These are phyloP conservation scores for Pyrus communis DNA, from an alignment of 306 rosid genomes.

Conservation along the genomic window DNA sequence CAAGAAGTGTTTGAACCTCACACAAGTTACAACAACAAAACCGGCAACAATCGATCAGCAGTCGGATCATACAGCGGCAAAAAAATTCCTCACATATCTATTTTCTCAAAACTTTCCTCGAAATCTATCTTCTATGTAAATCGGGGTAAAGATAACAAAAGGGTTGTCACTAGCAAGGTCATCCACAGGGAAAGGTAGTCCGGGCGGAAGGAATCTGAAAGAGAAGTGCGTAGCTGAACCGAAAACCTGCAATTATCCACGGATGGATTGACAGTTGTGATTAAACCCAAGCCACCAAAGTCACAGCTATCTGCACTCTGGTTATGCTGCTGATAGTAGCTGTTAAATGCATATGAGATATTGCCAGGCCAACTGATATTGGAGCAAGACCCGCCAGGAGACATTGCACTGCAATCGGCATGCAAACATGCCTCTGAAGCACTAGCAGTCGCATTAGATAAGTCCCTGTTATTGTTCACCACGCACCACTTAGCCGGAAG, in stretches of 20 bases:
- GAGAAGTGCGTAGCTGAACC: conserved; percentile 54
- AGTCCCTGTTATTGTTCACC: conserved; percentile 71
- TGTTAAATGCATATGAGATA: conserved; percentile 77
- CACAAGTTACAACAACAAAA: conserved; percentile 9
- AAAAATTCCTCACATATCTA: conserved; percentile 20
- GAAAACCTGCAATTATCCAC: conserved; percentile 62
- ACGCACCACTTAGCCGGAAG: conserved; percentile 87
- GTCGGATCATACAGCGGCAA: conserved; percentile 19
- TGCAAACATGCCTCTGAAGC: conserved; percentile 58
- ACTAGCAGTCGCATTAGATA: conserved; percentile 54
- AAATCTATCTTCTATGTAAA: conserved; percentile 20
- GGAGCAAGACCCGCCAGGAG: conserved; percentile 81
- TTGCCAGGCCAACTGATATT: conserved; percentile 76
- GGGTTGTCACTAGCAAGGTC: conserved; percentile 27
- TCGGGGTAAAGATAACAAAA: conserved; percentile 20
- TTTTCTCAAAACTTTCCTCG: conserved; percentile 18
- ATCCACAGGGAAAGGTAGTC: conserved; percentile 16
- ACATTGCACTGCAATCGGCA: conserved; percentile 75
- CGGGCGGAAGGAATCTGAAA: conserved; percentile 20
- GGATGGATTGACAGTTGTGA: conserved; percentile 86
- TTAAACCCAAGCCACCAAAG: conserved; percentile 71
- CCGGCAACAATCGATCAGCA: conserved; percentile 10
- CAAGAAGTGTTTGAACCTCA: conserved; percentile 5
- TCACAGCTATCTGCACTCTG: conserved; percentile 69
- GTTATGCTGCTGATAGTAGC: conserved; percentile 85